phyloP scores from a whole-genome alignment of 371 early-diverging fungal species.

The Apophysomyces ossiformis region DNA sequence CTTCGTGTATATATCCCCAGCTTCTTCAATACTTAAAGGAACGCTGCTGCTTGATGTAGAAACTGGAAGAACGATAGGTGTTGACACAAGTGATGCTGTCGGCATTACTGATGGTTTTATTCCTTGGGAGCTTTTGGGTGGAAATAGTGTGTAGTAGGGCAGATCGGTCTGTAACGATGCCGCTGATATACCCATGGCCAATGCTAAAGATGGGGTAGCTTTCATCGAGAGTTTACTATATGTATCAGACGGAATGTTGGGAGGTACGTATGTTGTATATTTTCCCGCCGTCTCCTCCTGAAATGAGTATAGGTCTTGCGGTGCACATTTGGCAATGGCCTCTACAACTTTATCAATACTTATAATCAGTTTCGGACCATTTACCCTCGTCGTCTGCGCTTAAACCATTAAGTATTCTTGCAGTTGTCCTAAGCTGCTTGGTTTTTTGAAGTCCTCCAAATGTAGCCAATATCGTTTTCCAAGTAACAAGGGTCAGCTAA shows the following conservation, averaged over 20 bases:
- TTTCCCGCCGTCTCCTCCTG: conserved; percentile 50
- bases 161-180: conserved; percentile 34
- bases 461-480: conserved; percentile 69
- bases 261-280: conserved; percentile 67
- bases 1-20: conserved; percentile 59
- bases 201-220: conserved; percentile 23
- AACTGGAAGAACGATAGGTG: conserved; percentile 54
- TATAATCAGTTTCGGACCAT: neutral
- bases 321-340: conserved; percentile 60
- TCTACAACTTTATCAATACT: conserved; percentile 22
- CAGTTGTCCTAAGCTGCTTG: conserved; percentile 48
- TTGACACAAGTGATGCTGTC: conserved; percentile 17
- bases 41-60: conserved; percentile 42
- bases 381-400: conserved; percentile 20
- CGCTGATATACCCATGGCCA: conserved; percentile 43
- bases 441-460: conserved; percentile 62
- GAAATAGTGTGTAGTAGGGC: conserved; percentile 51
- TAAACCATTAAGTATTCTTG: conserved; percentile 53
- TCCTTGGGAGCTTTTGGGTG: conserved; percentile 54
- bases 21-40: conserved; percentile 62
- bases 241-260: conserved; percentile 17
- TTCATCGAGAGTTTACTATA: conserved; percentile 18
- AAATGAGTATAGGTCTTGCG: conserved; percentile 67
- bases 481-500: conserved; percentile 69
- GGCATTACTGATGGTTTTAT: conserved; percentile 7